A percentile compares a stretch with the other conserved stretches of the same genome.
Conservation (phyloP, 192 early-diverging fungal species). For the Coemansia sp. region DNA sequence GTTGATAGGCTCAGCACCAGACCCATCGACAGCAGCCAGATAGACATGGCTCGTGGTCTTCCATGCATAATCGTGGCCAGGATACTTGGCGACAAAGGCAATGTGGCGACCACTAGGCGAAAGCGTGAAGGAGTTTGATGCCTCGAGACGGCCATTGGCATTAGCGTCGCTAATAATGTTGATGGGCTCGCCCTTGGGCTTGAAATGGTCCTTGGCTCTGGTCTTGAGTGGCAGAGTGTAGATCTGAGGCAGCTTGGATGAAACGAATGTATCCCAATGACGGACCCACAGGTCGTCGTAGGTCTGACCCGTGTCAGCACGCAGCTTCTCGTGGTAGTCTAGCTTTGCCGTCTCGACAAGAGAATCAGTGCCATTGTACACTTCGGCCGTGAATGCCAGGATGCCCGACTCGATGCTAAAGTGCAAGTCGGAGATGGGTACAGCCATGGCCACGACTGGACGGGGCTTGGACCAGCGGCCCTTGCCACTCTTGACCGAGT, state of each 20-base stretch:
- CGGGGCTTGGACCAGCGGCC: slow-evolving; percentile 50
- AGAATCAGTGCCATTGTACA: slow-evolving; percentile 60
- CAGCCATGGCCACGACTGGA: slow-evolving; percentile 36
- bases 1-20: slow-evolving; percentile 51
- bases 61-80: slow-evolving; percentile 70
- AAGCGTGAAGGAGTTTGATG: slow-evolving; percentile 61
- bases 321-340: slow-evolving; percentile 51
- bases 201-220: slow-evolving; percentile 40
- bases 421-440: slow-evolving; percentile 64
- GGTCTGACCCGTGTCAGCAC: slow-evolving; percentile 63
- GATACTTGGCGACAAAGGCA: slow-evolving; percentile 75
- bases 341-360: slow-evolving; percentile 62
- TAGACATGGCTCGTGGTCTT: slow-evolving; percentile 76
- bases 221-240: slow-evolving; percentile 56
- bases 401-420: slow-evolving; percentile 56
- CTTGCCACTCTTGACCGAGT: slow-evolving; percentile 49
- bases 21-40: slow-evolving; percentile 59
- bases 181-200: slow-evolving; percentile 10
- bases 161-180: slow-evolving; percentile 45
- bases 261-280: slow-evolving; percentile 76
- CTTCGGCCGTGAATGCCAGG: slow-evolving; percentile 70
- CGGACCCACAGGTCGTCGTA: slow-evolving; percentile 79
- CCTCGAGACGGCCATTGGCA: slow-evolving; percentile 60
- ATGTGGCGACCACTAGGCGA: slow-evolving; percentile 66
- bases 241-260: slow-evolving; percentile 66